Evolutionary conservation across 257 asterid genomes (phyloP).

Genomic region (Solanum boliviense): DNA sequence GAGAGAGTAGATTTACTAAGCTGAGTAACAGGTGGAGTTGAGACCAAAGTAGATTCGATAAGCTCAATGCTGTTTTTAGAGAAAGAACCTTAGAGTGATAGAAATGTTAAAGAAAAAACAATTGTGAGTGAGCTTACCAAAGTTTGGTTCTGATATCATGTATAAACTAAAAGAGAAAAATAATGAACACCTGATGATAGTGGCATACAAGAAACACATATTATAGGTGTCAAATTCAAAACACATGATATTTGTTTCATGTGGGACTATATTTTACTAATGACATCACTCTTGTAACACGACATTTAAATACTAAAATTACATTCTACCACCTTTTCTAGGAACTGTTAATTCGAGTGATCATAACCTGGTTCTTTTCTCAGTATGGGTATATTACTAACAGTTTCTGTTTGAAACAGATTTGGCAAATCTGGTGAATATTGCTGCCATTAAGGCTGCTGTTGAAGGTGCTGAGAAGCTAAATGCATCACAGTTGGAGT

Average conservation of each 20-base stretch:
- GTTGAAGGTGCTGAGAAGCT: constrained; percentile 95
- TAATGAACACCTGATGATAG: not conserved
- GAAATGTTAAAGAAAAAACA: not conserved
- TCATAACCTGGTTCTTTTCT: not conserved
- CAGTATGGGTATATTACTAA: not conserved
- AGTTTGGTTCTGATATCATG: not conserved
- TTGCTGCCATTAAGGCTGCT: constrained; percentile 97
- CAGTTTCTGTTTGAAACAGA: constrained; percentile 28
- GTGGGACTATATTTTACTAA: not conserved
- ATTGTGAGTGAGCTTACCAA: not conserved
- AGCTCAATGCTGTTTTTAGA: not conserved
- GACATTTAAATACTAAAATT: not conserved
- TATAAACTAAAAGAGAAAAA: not conserved
- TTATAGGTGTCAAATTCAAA: not conserved
- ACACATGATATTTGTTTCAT: not conserved
- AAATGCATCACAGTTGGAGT: constrained; percentile 70
- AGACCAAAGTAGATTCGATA: not conserved
- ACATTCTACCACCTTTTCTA: not conserved
- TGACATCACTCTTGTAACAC: not conserved
- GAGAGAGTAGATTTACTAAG: not conserved
- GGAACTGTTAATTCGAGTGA: not conserved
- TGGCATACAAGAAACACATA: not conserved
- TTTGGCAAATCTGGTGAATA: constrained; percentile 84
- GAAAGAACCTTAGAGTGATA: not conserved
- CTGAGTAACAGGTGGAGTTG: not conserved